Percentiles rank a stretch among this genome's conserved stretches.
Evolutionary conservation across 1,284 basidiomycete species (phyloP).

Genomic region (Puccinia polysora): DNA sequence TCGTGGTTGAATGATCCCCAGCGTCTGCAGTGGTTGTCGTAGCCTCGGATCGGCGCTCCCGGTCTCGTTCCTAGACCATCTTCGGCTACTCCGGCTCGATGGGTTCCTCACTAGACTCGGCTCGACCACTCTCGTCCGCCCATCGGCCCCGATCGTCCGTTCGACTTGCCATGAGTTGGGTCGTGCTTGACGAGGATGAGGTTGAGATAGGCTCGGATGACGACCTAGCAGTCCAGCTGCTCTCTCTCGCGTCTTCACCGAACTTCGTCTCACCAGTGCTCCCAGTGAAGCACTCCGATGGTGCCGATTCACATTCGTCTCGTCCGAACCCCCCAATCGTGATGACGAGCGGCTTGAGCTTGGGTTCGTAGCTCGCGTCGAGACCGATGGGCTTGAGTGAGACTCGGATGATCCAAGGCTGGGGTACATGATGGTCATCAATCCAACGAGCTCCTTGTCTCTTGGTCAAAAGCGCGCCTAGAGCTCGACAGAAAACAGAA

Average conservation of each 20-base stretch:
- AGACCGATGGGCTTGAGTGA: no score
- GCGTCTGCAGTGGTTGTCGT: background rate
- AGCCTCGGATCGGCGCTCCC: no score
- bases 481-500: no score
- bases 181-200: background rate
- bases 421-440: no score
- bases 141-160: background rate
- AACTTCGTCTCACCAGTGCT: background rate
- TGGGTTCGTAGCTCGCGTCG: no score
- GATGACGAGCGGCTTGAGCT: no score
- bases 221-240: background rate
- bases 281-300: constrained; percentile 4
- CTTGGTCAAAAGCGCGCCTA: no score
- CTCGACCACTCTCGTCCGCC: background rate
- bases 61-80: background rate
- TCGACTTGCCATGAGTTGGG: background rate
- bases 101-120: no score
- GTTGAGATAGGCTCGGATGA: background rate
- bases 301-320: no score
- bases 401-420: no score
- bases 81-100: background rate
- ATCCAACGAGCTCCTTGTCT: no score
- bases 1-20: constrained; percentile 27
- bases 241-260: background rate
- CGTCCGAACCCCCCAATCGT: no score